These are phyloP conservation scores for Jackrogersella multiformis DNA, from an alignment of 495 filamentous ascomycete species.

Conservation along the genomic window DNA sequence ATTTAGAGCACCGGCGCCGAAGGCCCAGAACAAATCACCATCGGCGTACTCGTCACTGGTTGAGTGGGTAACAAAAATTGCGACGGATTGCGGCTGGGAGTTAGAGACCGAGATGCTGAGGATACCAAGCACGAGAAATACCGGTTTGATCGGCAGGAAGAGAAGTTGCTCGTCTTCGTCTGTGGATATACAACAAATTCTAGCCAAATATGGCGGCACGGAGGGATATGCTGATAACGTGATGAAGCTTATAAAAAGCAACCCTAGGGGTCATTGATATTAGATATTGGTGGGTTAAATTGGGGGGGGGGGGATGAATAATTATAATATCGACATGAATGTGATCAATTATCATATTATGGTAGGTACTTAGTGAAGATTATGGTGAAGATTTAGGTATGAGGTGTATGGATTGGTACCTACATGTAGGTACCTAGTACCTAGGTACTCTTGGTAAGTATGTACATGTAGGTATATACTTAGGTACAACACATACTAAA, in stretches of 20 bases:
- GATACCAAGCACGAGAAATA: conserved; percentile 91
- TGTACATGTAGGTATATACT: not conserved
- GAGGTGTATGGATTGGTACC: not conserved
- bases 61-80: conserved; percentile 72
- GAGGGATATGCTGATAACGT: conserved; percentile 64
- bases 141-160: conserved; percentile 74
- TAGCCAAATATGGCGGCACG: conserved; percentile 63
- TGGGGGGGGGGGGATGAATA: too few species aligned
- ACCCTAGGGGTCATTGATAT: conserved; percentile 52
- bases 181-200: conserved; percentile 49
- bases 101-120: conserved; percentile 82
- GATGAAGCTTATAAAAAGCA: conserved; percentile 58
- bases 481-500: conserved; percentile 20
- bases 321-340: too few species aligned
- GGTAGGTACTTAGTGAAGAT: not conserved
- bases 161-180: conserved; percentile 30
- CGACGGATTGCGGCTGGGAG: conserved; percentile 74
- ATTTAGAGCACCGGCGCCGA: conserved; percentile 73
- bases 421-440: not conserved
- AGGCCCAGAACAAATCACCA: conserved; percentile 58
- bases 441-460: not conserved
- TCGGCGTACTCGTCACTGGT: conserved; percentile 79
- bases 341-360: too few species aligned
- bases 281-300: too few species aligned
- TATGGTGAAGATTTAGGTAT: not conserved